Evolutionary conservation across 352 stramenopile genomes (phyloP).

Genomic region (Phytophthora tubulina): DNA sequence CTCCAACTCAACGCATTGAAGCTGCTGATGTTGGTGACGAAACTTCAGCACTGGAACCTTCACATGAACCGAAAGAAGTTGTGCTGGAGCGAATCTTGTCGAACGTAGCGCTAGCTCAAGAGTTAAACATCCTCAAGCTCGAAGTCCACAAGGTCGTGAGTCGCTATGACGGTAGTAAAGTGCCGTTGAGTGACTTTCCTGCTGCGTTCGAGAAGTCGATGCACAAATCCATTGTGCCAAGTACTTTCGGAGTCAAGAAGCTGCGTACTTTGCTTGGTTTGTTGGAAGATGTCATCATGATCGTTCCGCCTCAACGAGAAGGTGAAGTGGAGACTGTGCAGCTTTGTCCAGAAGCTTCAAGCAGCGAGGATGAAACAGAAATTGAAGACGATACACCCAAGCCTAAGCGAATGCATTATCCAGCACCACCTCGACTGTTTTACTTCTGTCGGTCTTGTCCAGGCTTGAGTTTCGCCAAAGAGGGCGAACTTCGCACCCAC

Average conservation of each 20-base stretch:
- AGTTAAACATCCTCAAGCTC: conserved; percentile 74
- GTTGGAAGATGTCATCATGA: conserved; percentile 62
- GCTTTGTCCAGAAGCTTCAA: conserved; percentile 49
- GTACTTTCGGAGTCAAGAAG: conserved; percentile 80
- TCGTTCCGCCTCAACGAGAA: conserved; percentile 58
- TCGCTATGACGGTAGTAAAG: conserved; percentile 50
- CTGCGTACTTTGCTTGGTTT: conserved; percentile 68
- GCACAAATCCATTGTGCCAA: conserved; percentile 71
- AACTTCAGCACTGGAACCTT: not conserved
- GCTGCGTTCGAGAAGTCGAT: conserved; percentile 67
- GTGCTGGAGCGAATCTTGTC: conserved; percentile 58
- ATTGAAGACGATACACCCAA: conserved; percentile 19
- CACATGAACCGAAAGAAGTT: conserved; percentile 57
- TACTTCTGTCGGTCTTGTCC: conserved; percentile 74
- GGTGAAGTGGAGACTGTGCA: conserved; percentile 73
- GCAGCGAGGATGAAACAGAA: conserved; percentile 45
- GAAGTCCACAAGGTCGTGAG: conserved; percentile 82
- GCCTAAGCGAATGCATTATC: conserved; percentile 34
- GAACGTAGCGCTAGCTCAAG: conserved; percentile 51
- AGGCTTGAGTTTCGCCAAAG: conserved; percentile 74
- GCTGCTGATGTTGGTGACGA: not conserved
- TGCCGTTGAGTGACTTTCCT: conserved; percentile 64
- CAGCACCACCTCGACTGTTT: conserved; percentile 54
- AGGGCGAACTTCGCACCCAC: conserved; percentile 63
- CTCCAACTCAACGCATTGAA: conserved; percentile 6